Base-by-base conservation (phyloP, 2,329 filamentous ascomycete species). In the Fusarium buharicum region DNA sequence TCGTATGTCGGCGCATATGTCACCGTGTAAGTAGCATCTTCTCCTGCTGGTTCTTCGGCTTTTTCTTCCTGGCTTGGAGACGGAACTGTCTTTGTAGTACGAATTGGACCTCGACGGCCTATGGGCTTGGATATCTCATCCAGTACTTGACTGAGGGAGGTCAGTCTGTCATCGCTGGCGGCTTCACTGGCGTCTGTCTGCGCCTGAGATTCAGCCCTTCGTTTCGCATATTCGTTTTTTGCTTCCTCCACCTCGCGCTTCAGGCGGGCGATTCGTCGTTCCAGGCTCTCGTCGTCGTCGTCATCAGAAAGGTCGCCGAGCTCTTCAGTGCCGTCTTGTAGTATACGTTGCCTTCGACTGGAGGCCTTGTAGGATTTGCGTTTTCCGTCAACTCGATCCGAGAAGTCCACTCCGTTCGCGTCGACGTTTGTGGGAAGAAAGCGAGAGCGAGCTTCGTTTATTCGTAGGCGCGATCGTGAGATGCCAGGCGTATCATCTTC, bases 361-460 rank as follows among this genome's bases (percentile, higher is more conserved):
- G 90, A 89, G 31, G 88, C 88, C 66, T 87, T 88, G 79, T 97
- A 97, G 20, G 92, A 92, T 76, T 90, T 92, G 62, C 91, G 86
- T 75, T 94, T 94, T 41, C 87, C 87, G 56, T 87, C 88, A 33
- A 98, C 88, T 49, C 93, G 89, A 76, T 97, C 93, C 3, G 93
- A 96, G 75, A 97, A 95, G 76, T 97, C 92, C 20, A 90, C 91
- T 18, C 90, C 87, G 47, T 84, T 84, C 6, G 92, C 89, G 72
- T 96, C 90, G 28, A 96, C 86, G 36, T 86, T 84, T 10, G 90
- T 82, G 3, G 91, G 88, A 50, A 89, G 82, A 74, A 99, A 99
- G 38, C 88, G 86, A 28, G 86, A 87, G 53, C 94, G 89, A 38
- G 95, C 95, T 73, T 92, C 85, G 68, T 91, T 85, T 62, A 92